A percentile compares a stretch with the other conserved stretches of the same genome.
Evolutionary conservation across 2,329 filamentous ascomycete genomes (phyloP).

Genomic region (Aspergillus pseudoterreus): DNA sequence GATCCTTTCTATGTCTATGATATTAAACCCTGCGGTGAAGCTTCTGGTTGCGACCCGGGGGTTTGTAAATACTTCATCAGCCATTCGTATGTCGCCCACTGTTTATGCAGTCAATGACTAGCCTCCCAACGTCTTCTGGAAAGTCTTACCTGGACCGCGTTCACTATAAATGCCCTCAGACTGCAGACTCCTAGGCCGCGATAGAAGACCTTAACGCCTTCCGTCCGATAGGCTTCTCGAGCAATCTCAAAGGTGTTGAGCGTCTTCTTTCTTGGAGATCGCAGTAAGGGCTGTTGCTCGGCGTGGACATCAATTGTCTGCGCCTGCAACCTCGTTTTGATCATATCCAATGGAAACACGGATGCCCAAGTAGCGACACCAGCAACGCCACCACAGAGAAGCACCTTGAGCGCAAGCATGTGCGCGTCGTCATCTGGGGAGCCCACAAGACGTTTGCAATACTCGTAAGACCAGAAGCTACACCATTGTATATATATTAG

Average conservation of each 20-base stretch:
- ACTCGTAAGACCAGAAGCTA: slow-evolving; percentile 85
- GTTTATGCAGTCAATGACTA: slow-evolving; percentile 19
- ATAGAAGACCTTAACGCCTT: slow-evolving; percentile 64
- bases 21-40: slow-evolving; percentile 6
- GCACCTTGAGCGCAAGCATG: slow-evolving; percentile 57
- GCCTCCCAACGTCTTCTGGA: background rate
- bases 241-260: slow-evolving; percentile 62
- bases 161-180: slow-evolving; percentile 82
- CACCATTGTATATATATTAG: slow-evolving; percentile 7
- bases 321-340: slow-evolving; percentile 89
- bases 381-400: slow-evolving; percentile 82
- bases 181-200: slow-evolving; percentile 77
- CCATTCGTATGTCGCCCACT: slow-evolving; percentile 91
- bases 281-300: slow-evolving; percentile 23
- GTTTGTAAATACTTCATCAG: slow-evolving; percentile 57
- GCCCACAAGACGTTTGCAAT: slow-evolving; percentile 60
- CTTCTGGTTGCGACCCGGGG: slow-evolving; percentile 9
- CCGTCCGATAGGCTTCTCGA: slow-evolving; percentile 61
- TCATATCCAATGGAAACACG: slow-evolving; percentile 84
- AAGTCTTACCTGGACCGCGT: slow-evolving; percentile 66
- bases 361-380: slow-evolving; percentile 86
- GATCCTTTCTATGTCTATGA: slow-evolving; percentile 11
- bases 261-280: slow-evolving; percentile 15
- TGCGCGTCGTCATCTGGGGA: slow-evolving; percentile 44
- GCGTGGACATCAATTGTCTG: slow-evolving; percentile 45